phyloP scores from a whole-genome alignment of 352 stramenopile genomes.

The Globisporangium nodosum region DNA sequence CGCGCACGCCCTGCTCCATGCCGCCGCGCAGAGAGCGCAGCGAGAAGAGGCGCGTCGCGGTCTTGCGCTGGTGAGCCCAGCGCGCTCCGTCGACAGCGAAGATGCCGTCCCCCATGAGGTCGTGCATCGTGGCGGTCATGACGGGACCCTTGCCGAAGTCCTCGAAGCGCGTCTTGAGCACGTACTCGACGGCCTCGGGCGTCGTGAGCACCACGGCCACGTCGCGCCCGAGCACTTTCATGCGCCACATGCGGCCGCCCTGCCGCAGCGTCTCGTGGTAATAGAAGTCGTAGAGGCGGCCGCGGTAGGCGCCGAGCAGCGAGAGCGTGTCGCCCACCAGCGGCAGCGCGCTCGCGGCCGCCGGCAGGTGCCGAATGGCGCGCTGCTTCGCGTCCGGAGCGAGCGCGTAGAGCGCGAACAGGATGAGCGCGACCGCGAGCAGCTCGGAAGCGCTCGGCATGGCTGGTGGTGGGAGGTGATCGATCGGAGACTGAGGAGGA shows the following conservation, averaged over 20 bases:
- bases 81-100: constrained; percentile 34
- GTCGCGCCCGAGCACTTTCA: constrained; percentile 6
- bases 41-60: constrained; percentile 75
- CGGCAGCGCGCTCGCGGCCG: no score
- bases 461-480: no score
- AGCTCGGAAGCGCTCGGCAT: no score
- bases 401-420: no score
- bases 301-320: constrained; percentile 21
- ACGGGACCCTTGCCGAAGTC: constrained; percentile 41
- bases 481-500: no score
- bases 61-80: constrained; percentile 63
- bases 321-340: constrained; percentile 15
- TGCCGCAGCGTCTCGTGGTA: constrained; percentile 24
- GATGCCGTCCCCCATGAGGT: constrained; percentile 57
- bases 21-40: constrained; percentile 24
- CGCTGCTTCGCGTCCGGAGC: no score
- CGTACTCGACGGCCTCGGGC: constrained; percentile 20
- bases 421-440: no score
- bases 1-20: constrained; percentile 23
- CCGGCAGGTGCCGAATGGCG: no score
- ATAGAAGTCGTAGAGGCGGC: constrained; percentile 30
- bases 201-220: constrained; percentile 22
- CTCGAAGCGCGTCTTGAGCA: constrained; percentile 44
- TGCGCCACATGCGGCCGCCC: constrained; percentile 12
- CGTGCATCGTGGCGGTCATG: constrained; percentile 16